A percentile compares a stretch with the other conserved stretches of the same genome.
phyloP scores from a whole-genome alignment of 805 yeast species.

The Dipodascopsis uninucleata region DNA sequence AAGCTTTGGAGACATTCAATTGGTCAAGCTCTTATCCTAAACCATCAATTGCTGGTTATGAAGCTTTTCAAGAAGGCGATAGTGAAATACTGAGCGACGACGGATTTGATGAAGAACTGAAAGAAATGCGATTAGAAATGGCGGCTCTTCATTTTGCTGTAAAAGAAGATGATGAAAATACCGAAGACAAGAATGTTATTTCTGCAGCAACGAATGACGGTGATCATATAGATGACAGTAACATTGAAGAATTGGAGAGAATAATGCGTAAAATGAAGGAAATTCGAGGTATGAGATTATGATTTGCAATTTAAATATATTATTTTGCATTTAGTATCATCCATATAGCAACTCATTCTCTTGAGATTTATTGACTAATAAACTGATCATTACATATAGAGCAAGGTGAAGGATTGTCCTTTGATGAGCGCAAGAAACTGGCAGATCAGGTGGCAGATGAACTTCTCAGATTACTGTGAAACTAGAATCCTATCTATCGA shows the following conservation, averaged over 20 bases:
- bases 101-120: slow-evolving; percentile 20
- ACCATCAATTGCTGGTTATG: slow-evolving; percentile 5
- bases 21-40: slow-evolving; percentile 7
- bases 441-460: slow-evolving; percentile 37
- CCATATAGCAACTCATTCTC: background rate
- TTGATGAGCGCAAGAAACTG: slow-evolving; percentile 35
- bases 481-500: too few species aligned
- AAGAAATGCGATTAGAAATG: slow-evolving; percentile 28
- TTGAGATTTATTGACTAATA: background rate
- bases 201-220: slow-evolving; percentile 4
- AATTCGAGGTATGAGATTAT: slow-evolving; percentile 29
- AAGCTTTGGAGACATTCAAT: slow-evolving; percentile 31
- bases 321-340: background rate
- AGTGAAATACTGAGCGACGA: slow-evolving; percentile 16
- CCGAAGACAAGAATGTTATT: slow-evolving; percentile 7
- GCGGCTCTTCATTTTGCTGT: slow-evolving; percentile 25
- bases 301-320: slow-evolving; percentile 15
- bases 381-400: slow-evolving; percentile 4
- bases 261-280: slow-evolving; percentile 31
- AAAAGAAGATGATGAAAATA: slow-evolving; percentile 4
- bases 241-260: slow-evolving; percentile 33
- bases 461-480: slow-evolving; percentile 26
- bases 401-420: slow-evolving; percentile 22
- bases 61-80: slow-evolving; percentile 1
- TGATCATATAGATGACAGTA: slow-evolving; percentile 13